phyloP scores from a whole-genome alignment of 768 basidiomycete species.

The Hemileccinum impolitum region DNA sequence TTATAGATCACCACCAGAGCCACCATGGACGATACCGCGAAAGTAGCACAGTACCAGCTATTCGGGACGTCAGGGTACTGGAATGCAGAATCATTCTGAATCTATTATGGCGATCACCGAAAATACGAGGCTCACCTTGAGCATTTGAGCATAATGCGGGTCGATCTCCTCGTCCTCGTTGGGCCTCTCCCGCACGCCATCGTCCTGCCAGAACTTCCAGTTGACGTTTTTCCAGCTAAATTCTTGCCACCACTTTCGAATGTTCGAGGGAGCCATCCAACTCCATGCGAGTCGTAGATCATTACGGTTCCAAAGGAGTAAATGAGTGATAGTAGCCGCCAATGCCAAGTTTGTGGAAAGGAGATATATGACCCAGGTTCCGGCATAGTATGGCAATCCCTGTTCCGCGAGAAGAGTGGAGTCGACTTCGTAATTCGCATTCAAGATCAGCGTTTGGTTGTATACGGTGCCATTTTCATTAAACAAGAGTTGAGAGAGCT shows the following conservation, averaged over 20 bases:
- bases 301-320: constrained; percentile 51
- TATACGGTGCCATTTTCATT: constrained; percentile 51
- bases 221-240: constrained; percentile 31
- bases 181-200: constrained; percentile 19
- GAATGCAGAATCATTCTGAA: too few species aligned
- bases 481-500: constrained; percentile 48
- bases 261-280: constrained; percentile 39
- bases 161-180: constrained; percentile 43
- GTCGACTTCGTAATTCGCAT: constrained; percentile 51
- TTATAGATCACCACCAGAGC: constrained; percentile 55
- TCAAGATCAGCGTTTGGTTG: constrained; percentile 51
- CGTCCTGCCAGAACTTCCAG: constrained; percentile 35
- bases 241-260: constrained; percentile 24
- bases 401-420: constrained; percentile 42
- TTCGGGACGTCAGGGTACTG: constrained; percentile 35
- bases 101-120: too few species aligned
- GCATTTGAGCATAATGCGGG: constrained; percentile 55
- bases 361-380: constrained; percentile 22
- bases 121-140: constrained; percentile 23
- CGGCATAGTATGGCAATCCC: constrained; percentile 33
- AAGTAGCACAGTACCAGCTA: constrained; percentile 30
- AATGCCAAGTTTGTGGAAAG: constrained; percentile 23
- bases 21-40: constrained; percentile 39
- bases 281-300: constrained; percentile 46
- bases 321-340: constrained; percentile 49